These are phyloP conservation scores for Paecilomyces niveus DNA, from an alignment of 2,329 filamentous ascomycete genomes.

Conservation along the genomic window DNA sequence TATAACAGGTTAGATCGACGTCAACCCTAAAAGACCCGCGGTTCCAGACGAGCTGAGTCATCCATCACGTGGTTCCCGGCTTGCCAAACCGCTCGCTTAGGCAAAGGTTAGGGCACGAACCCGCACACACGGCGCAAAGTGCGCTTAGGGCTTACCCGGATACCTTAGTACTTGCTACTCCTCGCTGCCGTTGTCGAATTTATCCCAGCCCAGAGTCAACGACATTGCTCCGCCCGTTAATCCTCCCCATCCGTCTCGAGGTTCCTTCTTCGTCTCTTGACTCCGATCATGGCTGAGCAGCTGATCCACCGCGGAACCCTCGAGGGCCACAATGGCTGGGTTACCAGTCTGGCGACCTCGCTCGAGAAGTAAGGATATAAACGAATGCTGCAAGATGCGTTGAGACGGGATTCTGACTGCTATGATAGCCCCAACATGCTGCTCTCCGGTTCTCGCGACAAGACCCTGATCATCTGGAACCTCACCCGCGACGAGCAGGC, in stretches of 20 bases:
- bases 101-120: constrained; percentile 13
- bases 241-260: constrained; percentile 29
- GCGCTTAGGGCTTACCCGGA: constrained; percentile 34
- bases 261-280: constrained; percentile 32
- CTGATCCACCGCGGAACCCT: constrained; percentile 94
- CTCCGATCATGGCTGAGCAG: constrained; percentile 73
- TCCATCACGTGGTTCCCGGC: neutral
- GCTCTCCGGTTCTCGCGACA: constrained; percentile 93
- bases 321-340: constrained; percentile 99
- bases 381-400: constrained; percentile 9
- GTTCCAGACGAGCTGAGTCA: neutral
- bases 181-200: constrained; percentile 23
- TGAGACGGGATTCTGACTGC: constrained; percentile 29
- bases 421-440: constrained; percentile 90
- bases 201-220: constrained; percentile 31
- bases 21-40: neutral
- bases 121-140: constrained; percentile 20
- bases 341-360: constrained; percentile 95
- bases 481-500: constrained; percentile 95
- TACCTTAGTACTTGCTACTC: constrained; percentile 26
- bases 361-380: constrained; percentile 79
- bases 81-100: neutral
- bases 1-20: neutral
- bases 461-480: constrained; percentile 99
- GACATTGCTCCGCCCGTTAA: constrained; percentile 35